phyloP scores from a whole-genome alignment of 2,329 filamentous ascomycete genomes.

The Trichoderma cornu-damae region DNA sequence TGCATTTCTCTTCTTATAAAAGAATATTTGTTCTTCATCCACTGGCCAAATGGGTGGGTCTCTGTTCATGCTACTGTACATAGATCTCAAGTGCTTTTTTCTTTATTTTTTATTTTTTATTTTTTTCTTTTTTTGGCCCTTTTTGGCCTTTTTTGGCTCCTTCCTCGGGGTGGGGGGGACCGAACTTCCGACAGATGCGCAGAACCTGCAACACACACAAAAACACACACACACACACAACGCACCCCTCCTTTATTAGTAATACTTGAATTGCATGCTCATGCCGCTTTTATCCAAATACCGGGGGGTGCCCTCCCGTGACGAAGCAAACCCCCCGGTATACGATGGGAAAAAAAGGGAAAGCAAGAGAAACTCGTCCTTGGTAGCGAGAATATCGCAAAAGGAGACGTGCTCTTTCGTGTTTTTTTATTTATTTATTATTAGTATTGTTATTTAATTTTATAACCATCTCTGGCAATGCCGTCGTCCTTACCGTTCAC shows the following conservation, averaged over 20 bases:
- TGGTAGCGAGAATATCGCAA: not conserved
- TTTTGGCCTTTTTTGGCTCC: not conserved
- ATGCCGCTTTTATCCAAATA: slow-evolving; percentile 7
- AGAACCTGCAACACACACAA: not conserved
- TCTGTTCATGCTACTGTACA: too few species aligned
- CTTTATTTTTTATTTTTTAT: not conserved
- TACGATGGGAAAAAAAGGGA: not conserved
- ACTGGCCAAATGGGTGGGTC: not conserved
- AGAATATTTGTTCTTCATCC: not conserved
- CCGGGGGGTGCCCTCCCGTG: slow-evolving; percentile 4
- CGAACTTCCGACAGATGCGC: slow-evolving; percentile 6
- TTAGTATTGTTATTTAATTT: not conserved
- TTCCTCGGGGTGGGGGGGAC: not conserved
- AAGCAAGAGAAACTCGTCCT: not conserved
- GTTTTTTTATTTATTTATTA: too few species aligned
- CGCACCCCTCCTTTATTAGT: not conserved
- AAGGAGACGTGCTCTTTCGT: not conserved
- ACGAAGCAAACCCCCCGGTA: slow-evolving; percentile 3
- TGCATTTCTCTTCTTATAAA: not conserved
- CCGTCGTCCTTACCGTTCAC: not conserved
- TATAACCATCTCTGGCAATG: not conserved
- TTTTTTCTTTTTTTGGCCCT: not conserved
- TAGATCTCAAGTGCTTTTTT: too few species aligned
- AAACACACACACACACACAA: not conserved
- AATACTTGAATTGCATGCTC: not conserved